phyloP scores from a whole-genome alignment of 345 rosid genomes.

The Hevea brasiliensis region DNA sequence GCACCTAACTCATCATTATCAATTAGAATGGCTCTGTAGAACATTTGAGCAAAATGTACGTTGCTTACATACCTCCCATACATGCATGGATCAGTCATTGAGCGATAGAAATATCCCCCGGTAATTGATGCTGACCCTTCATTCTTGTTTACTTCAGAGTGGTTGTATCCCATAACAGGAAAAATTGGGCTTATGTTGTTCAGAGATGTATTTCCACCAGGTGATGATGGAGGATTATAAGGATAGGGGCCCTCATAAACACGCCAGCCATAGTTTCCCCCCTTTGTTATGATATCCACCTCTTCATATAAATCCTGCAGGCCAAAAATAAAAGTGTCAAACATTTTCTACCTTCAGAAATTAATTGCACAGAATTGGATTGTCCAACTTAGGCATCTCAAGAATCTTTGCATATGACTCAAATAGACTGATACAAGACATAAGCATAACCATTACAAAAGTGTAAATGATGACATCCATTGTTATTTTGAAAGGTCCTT shows the following conservation, averaged over 20 bases:
- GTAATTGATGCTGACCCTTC: slow-evolving; percentile 88
- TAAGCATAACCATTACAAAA: neutral
- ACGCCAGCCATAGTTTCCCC: slow-evolving; percentile 96
- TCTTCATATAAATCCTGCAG: slow-evolving; percentile 80
- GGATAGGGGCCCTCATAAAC: slow-evolving; percentile 64
- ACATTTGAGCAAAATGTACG: neutral
- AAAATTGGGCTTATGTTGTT: slow-evolving; percentile 50
- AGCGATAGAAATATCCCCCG: slow-evolving; percentile 83
- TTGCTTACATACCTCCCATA: slow-evolving; percentile 57
- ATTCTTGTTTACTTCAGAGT: slow-evolving; percentile 73
- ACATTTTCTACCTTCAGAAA: neutral
- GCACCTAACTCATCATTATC: neutral
- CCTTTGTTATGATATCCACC: slow-evolving; percentile 75
- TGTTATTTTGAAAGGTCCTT: neutral
- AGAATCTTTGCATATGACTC: neutral
- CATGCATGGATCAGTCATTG: slow-evolving; percentile 75
- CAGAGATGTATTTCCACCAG: slow-evolving; percentile 61
- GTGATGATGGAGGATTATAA: slow-evolving; percentile 39
- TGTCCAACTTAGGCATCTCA: neutral
- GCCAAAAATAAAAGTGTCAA: slow-evolving; percentile 5
- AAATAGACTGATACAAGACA: neutral
- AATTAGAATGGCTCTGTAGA: neutral
- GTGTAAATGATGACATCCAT: neutral
- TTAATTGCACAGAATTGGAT: neutral
- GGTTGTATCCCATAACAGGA: slow-evolving; percentile 82